phyloP scores from a whole-genome alignment of 176 grass and related monocot species.

The Zoysia japonica region DNA sequence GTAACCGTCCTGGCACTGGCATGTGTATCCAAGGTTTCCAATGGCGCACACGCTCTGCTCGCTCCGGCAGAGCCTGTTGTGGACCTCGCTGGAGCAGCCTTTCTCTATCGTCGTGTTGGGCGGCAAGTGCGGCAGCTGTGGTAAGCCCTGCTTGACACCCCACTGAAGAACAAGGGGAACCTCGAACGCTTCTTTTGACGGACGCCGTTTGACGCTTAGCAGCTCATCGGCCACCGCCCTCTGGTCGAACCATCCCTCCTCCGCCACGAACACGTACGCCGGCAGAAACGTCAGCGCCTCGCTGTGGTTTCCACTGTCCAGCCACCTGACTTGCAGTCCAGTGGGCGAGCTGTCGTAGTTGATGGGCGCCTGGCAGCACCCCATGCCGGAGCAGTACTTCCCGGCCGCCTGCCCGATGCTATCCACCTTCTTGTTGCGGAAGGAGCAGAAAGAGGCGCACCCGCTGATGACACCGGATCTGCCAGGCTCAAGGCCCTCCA shows the following conservation, averaged over 20 bases:
- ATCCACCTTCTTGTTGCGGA: background rate
- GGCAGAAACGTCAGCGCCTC: fast-evolving
- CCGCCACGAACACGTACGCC: background rate
- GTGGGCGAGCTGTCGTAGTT: background rate
- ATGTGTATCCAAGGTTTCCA: background rate
- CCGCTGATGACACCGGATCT: background rate
- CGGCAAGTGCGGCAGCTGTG: background rate
- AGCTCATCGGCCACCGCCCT: background rate
- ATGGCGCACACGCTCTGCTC: background rate
- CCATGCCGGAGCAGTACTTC: background rate
- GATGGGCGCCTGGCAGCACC: background rate
- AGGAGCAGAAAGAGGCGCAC: background rate
- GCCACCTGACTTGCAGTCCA: background rate
- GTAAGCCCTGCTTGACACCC: background rate
- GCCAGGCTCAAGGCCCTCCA: background rate
- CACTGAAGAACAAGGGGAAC: background rate
- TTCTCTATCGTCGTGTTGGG: no score
- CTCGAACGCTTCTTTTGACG: no score
- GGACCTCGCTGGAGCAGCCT: background rate
- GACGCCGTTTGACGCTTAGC: background rate
- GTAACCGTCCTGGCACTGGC: slow-evolving; percentile 27
- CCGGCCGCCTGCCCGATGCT: background rate
- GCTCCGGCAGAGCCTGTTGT: background rate
- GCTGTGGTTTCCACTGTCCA: background rate
- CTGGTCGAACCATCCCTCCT: background rate